Base-by-base conservation (phyloP, 257 asterid species). In the Solanum tacnaense region DNA sequence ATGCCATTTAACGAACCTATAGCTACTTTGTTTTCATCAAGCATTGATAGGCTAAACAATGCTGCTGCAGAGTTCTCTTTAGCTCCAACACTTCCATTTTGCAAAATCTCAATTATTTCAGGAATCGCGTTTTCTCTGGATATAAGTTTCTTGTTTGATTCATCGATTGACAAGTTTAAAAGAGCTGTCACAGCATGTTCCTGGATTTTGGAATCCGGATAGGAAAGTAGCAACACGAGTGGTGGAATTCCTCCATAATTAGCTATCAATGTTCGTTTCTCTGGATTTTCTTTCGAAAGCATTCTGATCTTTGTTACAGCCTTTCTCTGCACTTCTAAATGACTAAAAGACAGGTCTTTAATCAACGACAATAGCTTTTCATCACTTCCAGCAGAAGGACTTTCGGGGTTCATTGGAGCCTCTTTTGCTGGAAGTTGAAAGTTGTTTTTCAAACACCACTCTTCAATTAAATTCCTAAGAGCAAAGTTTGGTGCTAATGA, bases 11-110 rank as follows among this genome's bases (percentile, higher is more conserved):
- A 87, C 3, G 49, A 46, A 5, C 98, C 99, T 20, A 96, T 94
- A 87, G 88, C 93, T 21, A 90, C 92, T 90, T 93, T 95, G 89
- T 96, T 96, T 62, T 94, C 98, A 49, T 95, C 93, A 15, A 95
- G 94, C 98, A 95, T 94, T 15, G 99, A 96, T 62, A 96, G 78
- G 92, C 98, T 93, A 88, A 95, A 96, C 73, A 96, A 89, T 3
- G 98, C 94, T 34, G 99, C 99, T 4, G 98, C 98, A 0, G 98
- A 93, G 62, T 96, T 96, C 89, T 96, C 98, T 88, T 92, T 92
- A 36, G 97, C 99, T 15, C 92, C 94, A 6, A 86, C 25, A 1
- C 90, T 91, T 32, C 99, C 99, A 1, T 87, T 92, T 60, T 92
- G 88, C 85, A 96, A 46, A 29, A 95, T 91, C 86, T 95, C 98